Percentiles rank a stretch among this genome's conserved stretches.
These are phyloP conservation scores for Mycena sp. DNA, from an alignment of 1,284 basidiomycete genomes.

Conservation along the genomic window DNA sequence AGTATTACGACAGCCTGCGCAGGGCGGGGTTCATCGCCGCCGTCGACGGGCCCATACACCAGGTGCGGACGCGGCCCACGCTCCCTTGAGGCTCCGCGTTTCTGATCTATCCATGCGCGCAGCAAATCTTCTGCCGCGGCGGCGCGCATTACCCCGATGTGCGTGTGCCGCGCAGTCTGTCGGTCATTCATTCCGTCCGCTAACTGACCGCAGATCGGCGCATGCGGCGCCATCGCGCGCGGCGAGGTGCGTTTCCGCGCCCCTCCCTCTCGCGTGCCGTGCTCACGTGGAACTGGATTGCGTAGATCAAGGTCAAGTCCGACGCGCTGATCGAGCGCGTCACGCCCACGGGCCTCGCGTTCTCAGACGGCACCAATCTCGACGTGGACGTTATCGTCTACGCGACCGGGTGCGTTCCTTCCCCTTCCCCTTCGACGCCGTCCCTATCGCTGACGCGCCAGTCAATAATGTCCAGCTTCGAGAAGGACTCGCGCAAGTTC, in stretches of 20 bases:
- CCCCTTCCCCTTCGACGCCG: background rate
- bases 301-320: conserved; percentile 29
- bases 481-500: conserved; percentile 20
- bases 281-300: background rate
- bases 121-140: conserved; percentile 23
- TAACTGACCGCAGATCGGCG: conserved; percentile 11
- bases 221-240: conserved; percentile 13
- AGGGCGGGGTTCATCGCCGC: conserved; percentile 23
- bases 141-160: conserved; percentile 29
- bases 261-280: background rate
- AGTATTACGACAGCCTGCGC: conserved; percentile 21
- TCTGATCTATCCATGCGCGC: no score
- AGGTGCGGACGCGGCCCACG: background rate
- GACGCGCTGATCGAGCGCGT: conserved; percentile 14
- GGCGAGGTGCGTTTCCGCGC: conserved; percentile 13
- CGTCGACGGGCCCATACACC: conserved; percentile 15
- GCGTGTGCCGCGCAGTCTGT: background rate
- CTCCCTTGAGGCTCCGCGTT: no score
- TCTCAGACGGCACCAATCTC: conserved; percentile 21
- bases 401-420: conserved; percentile 16
- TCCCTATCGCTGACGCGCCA: background rate
- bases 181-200: no score
- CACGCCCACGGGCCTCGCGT: conserved; percentile 20
- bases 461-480: conserved; percentile 5
- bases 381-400: conserved; percentile 28